Base-by-base conservation (phyloP, 2,329 filamentous ascomycete species). In the Pseudogymnoascus sp. region DNA sequence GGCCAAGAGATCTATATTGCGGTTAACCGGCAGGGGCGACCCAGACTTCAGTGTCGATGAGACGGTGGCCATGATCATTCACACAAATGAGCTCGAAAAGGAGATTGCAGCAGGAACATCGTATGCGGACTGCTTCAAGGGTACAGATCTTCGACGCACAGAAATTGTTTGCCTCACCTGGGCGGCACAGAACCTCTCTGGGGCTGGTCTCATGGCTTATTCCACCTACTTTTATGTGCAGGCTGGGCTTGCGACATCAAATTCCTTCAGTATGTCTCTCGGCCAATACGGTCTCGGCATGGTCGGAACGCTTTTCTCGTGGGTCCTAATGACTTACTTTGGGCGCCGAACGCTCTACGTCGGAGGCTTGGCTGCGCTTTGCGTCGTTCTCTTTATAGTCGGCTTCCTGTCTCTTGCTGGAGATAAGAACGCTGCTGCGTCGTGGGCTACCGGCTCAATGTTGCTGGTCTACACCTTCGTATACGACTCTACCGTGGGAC, bases 161-260 rank as follows among this genome's bases (percentile, higher is more conserved):
- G 80, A 82, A 66, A 80, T 82, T 33, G 76, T 77, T 1, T 74
- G 76, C 60, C 83, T 85, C 67, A 82, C 83, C 4, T 87, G 85
- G 74, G 78, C 80, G 5, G 83, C 83, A 1, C 84, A 87, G 68
- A 82, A 84, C 13, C 75, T 87, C 3, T 82, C 79, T 58, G 48
- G 48, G n/a, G 48, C 48, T 18, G 48, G 48, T 33, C 48, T 55
- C 27, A 55, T 55, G 48, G 15, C 48, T 31, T 55, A 55, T 2
- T 55, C 48, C 48, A 55, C 48, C n/a, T 55, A 55, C 27, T 55
- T 55, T 27, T 55, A 55, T 33, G 48, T 33, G n/a, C 48, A 55
- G 10, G 82, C 82, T 1, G 82, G 83, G 1, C 70, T 85, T 35
- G 67, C 72, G 0, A 74, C 76, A 0, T 72, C 74, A n/a, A 73